Base-by-base conservation (phyloP, 2,329 filamentous ascomycete species). In the Colletotrichum sp. region DNA sequence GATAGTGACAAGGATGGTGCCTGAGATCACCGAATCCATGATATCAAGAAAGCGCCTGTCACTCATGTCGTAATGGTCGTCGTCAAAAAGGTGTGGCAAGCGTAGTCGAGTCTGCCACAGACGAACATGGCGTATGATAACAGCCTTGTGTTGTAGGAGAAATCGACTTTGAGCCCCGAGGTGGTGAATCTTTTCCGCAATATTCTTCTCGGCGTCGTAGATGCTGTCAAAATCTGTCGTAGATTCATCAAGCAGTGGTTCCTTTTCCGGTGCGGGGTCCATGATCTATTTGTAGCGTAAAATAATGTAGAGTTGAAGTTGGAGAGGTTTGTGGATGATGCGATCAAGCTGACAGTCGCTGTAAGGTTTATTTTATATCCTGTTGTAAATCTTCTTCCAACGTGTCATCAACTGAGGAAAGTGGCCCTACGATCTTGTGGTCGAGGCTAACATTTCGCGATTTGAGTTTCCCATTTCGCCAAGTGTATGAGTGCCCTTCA, bases 111-210 rank as follows among this genome's bases (percentile, higher is more conserved):
- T 48, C 18, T 48, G 39, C 39, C 39, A 48, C 0, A 48, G 39
- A 48, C 18, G 39, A 48, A 12, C 1, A 48, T 48, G 39, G 0
- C 39, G 39, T 48, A 48, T 48, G 18, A 48, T 48, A 0, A n/a
- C 0, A 48, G 9, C 0, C 9, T 48, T 48, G 39, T 48, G 18
- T 48, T 12, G 2, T 12, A 6, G 0, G 39, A 48, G 39, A n/a
- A 48, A 48, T 48, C 39, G 26, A 26, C 26, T 26, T 26, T 26
- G 26, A 6, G 26, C 26, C 26, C 26, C 26, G 26, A 26, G 26
- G 26, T 26, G 26, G 26, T 26, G 26, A 26, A 26, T 26, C 26
- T 26, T 26, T 26, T 26, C 26, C 26, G 26, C 26, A 26, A 26
- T 26, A 26, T 43, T 21, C 39, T 48, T 48, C n/a, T 52, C 43